Evolutionary conservation across 1,139 yeast genomes (phyloP).

Genomic region (Blastobotrys raffinosifermentans): DNA sequence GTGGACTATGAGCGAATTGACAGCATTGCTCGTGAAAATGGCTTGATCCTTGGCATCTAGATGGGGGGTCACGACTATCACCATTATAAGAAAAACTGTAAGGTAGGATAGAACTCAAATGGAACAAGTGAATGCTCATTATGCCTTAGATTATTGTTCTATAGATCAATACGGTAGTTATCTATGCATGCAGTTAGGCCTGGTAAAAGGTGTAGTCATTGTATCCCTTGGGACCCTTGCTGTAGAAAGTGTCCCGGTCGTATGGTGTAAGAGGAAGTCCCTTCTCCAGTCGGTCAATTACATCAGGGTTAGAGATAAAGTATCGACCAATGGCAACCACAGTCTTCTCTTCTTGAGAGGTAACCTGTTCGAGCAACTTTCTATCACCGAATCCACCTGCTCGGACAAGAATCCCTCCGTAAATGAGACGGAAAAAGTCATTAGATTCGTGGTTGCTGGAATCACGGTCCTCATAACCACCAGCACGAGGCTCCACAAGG

Average conservation of each 20-base stretch:
- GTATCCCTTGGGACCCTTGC: conserved; percentile 35
- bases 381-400: conserved; percentile 37
- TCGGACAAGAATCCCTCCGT: conserved; percentile 38
- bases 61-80: too few species aligned
- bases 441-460: conserved; percentile 9
- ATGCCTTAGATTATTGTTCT: too few species aligned
- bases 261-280: conserved; percentile 30
- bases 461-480: conserved; percentile 14
- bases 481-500: conserved; percentile 43
- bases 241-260: conserved; percentile 35
- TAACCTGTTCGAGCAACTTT: conserved; percentile 22
- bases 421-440: conserved; percentile 23
- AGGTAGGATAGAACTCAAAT: too few species aligned
- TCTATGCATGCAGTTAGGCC: too few species aligned
- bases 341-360: conserved; percentile 35
- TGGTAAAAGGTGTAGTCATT: conserved; percentile 29
- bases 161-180: too few species aligned
- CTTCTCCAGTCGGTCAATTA: conserved; percentile 37
- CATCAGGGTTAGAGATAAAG: conserved; percentile 47
- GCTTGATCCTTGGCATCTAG: too few species aligned
- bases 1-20: too few species aligned
- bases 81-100: too few species aligned
- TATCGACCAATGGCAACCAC: conserved; percentile 43
- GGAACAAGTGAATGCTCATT: too few species aligned
- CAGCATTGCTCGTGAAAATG: too few species aligned